Evolutionary conservation across 2,329 filamentous ascomycete species (phyloP), one percentile per base, ranked within the genome.

Genomic region (Ophiostoma populinum): DNA sequence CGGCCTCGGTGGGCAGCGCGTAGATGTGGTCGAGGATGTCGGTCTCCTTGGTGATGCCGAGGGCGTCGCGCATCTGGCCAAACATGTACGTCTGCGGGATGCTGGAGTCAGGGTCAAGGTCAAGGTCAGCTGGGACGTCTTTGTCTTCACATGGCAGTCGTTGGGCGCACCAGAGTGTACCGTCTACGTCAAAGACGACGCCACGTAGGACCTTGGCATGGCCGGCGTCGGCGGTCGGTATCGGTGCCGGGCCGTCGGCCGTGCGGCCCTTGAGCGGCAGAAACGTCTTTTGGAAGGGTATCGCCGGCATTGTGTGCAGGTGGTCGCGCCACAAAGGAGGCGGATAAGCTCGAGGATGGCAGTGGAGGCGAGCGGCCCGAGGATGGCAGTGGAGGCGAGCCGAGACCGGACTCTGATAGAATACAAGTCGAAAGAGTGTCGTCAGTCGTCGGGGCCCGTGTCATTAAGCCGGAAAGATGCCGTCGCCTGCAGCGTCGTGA

Each of bases 1-100:
- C 49, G 10, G 69, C 55, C 0, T 56, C 47, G 4, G 65, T 62
- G 0, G 85, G 74, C 0, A 95, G 73, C 3, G 64, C 57, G 51
- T 85, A 76, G 51, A 94, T 75, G 58, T 95, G 81, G 41, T 85
- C 76, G 27, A 98, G 75, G 51, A 98, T 95, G 56, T 98, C 90
- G 48, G 64, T 61, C 24, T 61, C 56, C 51, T 76, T 78, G 42
- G 70, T 53, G 46, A 95, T 94, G 33, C 62, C 64, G 12, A 95
- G 68, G 7, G 72, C 76, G 11, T 59, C 51, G 43, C 76, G 77
- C 87, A 98, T 95, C 50, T 92, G 68, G 15, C 58, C 55, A 57
- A 95, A 95, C 87, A 95, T 98, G 66, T 93, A 82, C 46, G 80
- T 90, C 56, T 95, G 87, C 0, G 87, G 87, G 39, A 86, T 61